These are phyloP conservation scores for Monascus ruber DNA, from an alignment of 2,329 filamentous ascomycete genomes.

Conservation along the genomic window DNA sequence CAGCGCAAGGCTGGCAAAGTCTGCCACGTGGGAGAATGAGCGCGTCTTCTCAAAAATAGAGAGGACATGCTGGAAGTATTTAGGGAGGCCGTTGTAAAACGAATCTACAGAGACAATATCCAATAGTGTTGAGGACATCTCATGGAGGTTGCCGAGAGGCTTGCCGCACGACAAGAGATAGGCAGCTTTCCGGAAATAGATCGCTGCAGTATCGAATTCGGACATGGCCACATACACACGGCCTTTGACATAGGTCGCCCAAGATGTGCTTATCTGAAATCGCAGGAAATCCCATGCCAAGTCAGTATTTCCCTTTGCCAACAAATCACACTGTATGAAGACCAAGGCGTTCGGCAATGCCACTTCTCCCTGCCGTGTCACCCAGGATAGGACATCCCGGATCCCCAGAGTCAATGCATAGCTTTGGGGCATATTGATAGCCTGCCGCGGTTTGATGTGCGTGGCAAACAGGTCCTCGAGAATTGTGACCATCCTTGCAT, in stretches of 20 bases:
- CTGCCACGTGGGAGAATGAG: constrained; percentile 67
- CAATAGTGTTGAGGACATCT: constrained; percentile 51
- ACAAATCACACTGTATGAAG: constrained; percentile 56
- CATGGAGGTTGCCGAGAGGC: constrained; percentile 32
- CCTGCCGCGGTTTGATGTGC: constrained; percentile 32
- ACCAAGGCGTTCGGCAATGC: constrained; percentile 51
- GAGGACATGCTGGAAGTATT: constrained; percentile 79
- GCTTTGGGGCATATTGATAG: constrained; percentile 28
- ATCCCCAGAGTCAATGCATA: constrained; percentile 33
- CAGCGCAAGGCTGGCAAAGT: constrained; percentile 68
- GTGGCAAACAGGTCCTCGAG: constrained; percentile 35
- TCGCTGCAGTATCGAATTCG: constrained; percentile 61
- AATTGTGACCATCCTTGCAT: constrained; percentile 23
- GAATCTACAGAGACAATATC: constrained; percentile 59
- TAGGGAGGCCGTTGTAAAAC: constrained; percentile 62
- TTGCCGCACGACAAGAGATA: constrained; percentile 52
- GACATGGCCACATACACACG: constrained; percentile 63
- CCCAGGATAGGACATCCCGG: constrained; percentile 34
- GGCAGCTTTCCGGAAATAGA: constrained; percentile 71
- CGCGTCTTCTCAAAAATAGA: constrained; percentile 68
- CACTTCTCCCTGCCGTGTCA: constrained; percentile 42
- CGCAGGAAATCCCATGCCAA: constrained; percentile 56
- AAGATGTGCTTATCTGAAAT: constrained; percentile 47
- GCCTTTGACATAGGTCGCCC: constrained; percentile 69
- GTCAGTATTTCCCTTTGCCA: constrained; percentile 56